Evolutionary conservation across 768 basidiomycete genomes (phyloP).

Genomic region (Amanita molliuscula): DNA sequence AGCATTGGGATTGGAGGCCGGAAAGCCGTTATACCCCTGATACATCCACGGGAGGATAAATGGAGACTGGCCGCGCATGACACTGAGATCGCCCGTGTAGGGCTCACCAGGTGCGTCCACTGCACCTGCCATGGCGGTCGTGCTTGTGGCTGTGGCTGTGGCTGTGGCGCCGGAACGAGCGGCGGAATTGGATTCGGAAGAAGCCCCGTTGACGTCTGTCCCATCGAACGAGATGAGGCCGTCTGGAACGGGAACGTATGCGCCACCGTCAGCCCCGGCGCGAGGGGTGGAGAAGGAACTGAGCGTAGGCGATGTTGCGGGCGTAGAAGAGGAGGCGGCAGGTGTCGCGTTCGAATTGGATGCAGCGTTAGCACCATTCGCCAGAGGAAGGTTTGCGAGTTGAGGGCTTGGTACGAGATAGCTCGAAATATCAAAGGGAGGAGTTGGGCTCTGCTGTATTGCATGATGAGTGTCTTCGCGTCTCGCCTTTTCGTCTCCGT

Average conservation of each 20-base stretch:
- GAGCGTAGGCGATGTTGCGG: not conserved
- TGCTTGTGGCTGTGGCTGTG: not conserved
- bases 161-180: not conserved
- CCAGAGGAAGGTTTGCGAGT: not conserved
- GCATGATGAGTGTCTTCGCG: not conserved
- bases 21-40: not conserved
- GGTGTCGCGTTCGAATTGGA: not conserved
- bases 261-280: not conserved
- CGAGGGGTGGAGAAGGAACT: not conserved
- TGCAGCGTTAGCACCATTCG: not conserved
- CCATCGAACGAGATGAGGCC: slow-evolving; percentile 22
- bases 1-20: not conserved
- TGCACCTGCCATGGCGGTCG: not conserved
- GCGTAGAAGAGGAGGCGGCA: not conserved
- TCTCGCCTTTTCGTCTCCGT: not conserved
- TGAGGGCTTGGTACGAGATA: slow-evolving; percentile 1
- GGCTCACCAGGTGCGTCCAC: slow-evolving; percentile 2
- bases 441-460: slow-evolving; percentile 6
- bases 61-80: not conserved
- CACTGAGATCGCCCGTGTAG: slow-evolving; percentile 1
- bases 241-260: slow-evolving; percentile 13
- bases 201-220: slow-evolving; percentile 10
- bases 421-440: slow-evolving; percentile 21
- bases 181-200: not conserved
- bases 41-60: not conserved